phyloP scores from a whole-genome alignment of 2,329 filamentous ascomycete species.

The Colletotrichum tropicicola region DNA sequence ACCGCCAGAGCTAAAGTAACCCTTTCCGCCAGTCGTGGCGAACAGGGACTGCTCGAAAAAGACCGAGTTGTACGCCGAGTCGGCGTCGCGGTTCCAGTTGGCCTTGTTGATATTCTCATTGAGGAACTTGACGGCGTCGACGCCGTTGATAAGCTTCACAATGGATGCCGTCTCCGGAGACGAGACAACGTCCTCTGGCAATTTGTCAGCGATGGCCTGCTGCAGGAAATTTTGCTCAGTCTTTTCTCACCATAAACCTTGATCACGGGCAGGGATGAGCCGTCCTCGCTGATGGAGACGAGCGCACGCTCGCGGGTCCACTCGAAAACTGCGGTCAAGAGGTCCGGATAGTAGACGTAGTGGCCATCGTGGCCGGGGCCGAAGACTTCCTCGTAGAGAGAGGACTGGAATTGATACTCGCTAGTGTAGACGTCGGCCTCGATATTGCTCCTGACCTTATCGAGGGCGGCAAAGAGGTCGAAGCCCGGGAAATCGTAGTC shows the following conservation, averaged over 20 bases:
- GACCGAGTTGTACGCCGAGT: slow-evolving; percentile 48
- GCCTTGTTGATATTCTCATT: slow-evolving; percentile 32
- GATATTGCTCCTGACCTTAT: slow-evolving; percentile 41
- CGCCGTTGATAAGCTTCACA: slow-evolving; percentile 39
- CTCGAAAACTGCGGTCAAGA: slow-evolving; percentile 46
- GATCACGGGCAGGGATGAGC: slow-evolving; percentile 51
- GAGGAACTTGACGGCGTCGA: slow-evolving; percentile 34
- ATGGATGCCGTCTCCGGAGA: slow-evolving; percentile 35
- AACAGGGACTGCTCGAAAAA: slow-evolving; percentile 40
- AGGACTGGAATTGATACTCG: slow-evolving; percentile 51
- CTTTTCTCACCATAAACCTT: slow-evolving; percentile 48
- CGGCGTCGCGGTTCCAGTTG: slow-evolving; percentile 35
- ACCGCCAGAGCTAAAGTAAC: slow-evolving; percentile 43
- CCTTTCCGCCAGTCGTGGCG: slow-evolving; percentile 31
- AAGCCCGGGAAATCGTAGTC: slow-evolving; percentile 56
- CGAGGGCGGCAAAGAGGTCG: slow-evolving; percentile 47
- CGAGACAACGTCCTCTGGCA: slow-evolving; percentile 40
- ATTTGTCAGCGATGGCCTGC: neutral
- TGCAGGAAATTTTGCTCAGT: neutral
- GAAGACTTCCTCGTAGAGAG: slow-evolving; percentile 48
- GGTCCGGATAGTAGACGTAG: slow-evolving; percentile 50
- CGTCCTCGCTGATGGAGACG: slow-evolving; percentile 47
- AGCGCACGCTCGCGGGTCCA: slow-evolving; percentile 49
- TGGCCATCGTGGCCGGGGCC: slow-evolving; percentile 51
- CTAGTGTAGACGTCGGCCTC: slow-evolving; percentile 43